Evolutionary conservation across 139 green algal genomes (phyloP).

Genomic region (Dunaliella primolecta): DNA sequence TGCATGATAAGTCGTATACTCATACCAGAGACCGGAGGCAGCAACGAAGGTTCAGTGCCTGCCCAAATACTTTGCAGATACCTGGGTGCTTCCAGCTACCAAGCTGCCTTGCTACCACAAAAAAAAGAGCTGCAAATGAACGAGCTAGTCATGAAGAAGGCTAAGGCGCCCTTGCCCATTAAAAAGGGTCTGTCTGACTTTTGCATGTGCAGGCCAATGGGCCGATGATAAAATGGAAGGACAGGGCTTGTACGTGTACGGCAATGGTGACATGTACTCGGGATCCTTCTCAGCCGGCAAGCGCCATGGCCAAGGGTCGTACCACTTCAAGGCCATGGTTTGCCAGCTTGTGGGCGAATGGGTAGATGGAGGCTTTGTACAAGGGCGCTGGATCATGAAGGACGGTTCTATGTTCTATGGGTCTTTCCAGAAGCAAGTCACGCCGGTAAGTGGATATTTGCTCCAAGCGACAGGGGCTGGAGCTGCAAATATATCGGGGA

Average conservation of each 20-base stretch:
- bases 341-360: slow-evolving; percentile 49
- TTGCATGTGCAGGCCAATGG: slow-evolving; percentile 24
- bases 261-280: slow-evolving; percentile 56
- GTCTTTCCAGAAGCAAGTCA: slow-evolving; percentile 14
- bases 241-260: slow-evolving; percentile 34
- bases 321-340: slow-evolving; percentile 39
- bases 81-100: too few relatives aligned
- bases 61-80: too few relatives aligned
- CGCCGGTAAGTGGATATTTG: slow-evolving; percentile 13
- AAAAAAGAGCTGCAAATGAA: too few relatives aligned
- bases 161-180: too few relatives aligned
- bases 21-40: too few relatives aligned
- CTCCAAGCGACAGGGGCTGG: too few relatives aligned
- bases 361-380: slow-evolving; percentile 31
- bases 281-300: slow-evolving; percentile 47
- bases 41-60: too few relatives aligned
- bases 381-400: slow-evolving; percentile 37
- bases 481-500: too few relatives aligned
- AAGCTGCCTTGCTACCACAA: too few relatives aligned
- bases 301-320: slow-evolving; percentile 35
- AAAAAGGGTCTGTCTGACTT: too few relatives aligned
- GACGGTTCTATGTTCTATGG: slow-evolving; percentile 48
- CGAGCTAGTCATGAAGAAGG: too few relatives aligned
- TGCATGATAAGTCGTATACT: too few relatives aligned
- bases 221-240: slow-evolving; percentile 54